Conservation (phyloP, 1,284 basidiomycete genomes). For the Pseudozyma sp. region DNA sequence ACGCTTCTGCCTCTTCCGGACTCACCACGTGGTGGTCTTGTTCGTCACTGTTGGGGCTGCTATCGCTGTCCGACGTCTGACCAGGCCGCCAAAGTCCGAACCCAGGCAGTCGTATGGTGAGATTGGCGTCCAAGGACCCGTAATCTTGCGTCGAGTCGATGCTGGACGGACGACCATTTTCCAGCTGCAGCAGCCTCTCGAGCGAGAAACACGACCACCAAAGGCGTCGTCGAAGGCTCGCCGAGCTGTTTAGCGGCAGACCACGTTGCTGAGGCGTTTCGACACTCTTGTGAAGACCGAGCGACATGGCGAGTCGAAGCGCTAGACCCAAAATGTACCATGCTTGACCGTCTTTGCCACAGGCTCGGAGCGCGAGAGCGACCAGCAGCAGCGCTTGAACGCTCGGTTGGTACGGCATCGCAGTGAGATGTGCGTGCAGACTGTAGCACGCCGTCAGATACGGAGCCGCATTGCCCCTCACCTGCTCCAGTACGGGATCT, state of each 20-base stretch:
- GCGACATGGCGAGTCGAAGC: constrained; percentile 12
- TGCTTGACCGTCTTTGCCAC: constrained; percentile 18
- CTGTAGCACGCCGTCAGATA: constrained; percentile 14
- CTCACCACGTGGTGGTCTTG: not conserved
- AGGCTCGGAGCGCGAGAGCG: constrained; percentile 10
- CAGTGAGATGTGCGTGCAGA: constrained; percentile 13
- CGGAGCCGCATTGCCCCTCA: not conserved
- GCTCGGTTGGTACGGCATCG: constrained; percentile 10
- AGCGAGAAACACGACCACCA: constrained; percentile 20
- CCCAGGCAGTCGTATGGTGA: constrained; percentile 1
- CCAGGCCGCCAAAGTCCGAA: not conserved
- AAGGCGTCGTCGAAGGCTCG: constrained; percentile 2
- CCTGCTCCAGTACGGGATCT: constrained; percentile 1
- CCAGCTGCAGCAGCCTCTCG: constrained; percentile 17
- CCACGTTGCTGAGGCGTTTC: not conserved
- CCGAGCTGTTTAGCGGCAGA: not conserved
- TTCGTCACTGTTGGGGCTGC: not conserved
- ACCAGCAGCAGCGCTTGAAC: constrained; percentile 17
- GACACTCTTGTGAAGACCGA: constrained; percentile 19
- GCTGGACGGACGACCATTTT: constrained; percentile 12
- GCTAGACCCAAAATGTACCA: constrained; percentile 17
- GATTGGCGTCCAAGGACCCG: not conserved
- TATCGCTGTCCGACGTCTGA: not conserved
- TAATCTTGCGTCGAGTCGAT: constrained; percentile 6
- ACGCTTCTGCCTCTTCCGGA: no score